Evolutionary conservation across 1,139 yeast genomes (phyloP).

Genomic region (Saccharomyces hybrid): DNA sequence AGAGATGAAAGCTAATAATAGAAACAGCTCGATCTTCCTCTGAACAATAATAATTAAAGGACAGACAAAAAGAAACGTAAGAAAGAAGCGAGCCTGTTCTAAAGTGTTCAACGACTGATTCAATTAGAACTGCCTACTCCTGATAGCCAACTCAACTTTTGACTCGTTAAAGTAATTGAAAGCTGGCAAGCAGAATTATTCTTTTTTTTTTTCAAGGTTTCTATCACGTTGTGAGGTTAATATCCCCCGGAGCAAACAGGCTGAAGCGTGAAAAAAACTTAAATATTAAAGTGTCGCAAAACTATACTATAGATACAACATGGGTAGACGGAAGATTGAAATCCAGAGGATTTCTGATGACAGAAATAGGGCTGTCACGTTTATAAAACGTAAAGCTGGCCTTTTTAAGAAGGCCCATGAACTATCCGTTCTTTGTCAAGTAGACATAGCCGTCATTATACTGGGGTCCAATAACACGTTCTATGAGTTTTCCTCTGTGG

Average conservation of each 20-base stretch:
- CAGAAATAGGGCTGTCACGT: conserved; percentile 80
- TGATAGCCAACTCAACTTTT: neutral
- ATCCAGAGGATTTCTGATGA: conserved; percentile 88
- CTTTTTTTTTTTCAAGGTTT: neutral
- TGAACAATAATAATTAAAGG: neutral
- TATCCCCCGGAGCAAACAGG: neutral
- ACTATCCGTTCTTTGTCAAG: conserved; percentile 84
- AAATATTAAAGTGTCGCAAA: neutral
- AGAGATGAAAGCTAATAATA: neutral
- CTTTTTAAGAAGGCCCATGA: conserved; percentile 95
- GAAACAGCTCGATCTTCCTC: neutral
- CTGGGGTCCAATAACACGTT: conserved; percentile 70
- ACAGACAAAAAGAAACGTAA: neutral
- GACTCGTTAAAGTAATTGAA: neutral
- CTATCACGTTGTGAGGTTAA: neutral
- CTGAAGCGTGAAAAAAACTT: neutral
- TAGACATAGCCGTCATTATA: conserved; percentile 84
- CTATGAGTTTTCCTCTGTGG: conserved; percentile 74
- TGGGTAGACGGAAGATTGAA: conserved; percentile 97
- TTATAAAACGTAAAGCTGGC: conserved; percentile 91
- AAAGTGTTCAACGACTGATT: neutral
- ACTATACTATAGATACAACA: conserved; percentile 24
- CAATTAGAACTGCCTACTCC: neutral
- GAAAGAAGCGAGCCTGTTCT: neutral
- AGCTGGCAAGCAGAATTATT: neutral